Evolutionary conservation across 2,329 filamentous ascomycete species (phyloP).

Genomic region (Xylariales sp.): DNA sequence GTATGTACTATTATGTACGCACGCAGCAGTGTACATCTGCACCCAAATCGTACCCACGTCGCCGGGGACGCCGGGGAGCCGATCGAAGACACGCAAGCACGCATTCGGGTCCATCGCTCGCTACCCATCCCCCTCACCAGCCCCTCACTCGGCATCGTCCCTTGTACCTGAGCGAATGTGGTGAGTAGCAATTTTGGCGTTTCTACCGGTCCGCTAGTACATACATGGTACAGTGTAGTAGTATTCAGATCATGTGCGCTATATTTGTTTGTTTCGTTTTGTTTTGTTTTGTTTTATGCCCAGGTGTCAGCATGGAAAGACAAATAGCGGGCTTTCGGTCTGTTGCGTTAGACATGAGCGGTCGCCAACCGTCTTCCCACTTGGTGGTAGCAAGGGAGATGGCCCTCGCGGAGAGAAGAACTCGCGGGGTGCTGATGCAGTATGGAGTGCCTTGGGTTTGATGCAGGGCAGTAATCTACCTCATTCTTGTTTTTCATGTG

Average conservation of each 20-base stretch:
- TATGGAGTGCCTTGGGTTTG: background rate
- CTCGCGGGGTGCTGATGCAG: background rate
- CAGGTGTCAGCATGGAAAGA: background rate
- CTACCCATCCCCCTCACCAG: background rate
- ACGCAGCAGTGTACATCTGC: background rate
- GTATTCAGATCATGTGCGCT: background rate
- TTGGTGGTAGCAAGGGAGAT: background rate
- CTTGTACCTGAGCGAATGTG: conserved; percentile 1
- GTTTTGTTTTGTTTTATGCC: background rate
- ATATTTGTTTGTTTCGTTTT: background rate
- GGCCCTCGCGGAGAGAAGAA: background rate
- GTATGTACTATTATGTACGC: background rate
- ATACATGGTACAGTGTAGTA: conserved; percentile 8
- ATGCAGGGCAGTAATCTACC: background rate
- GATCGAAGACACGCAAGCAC: background rate
- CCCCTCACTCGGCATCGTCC: background rate
- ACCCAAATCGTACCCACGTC: no score
- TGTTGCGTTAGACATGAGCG: background rate
- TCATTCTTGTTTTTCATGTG: background rate
- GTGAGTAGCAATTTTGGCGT: background rate
- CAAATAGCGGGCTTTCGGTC: background rate
- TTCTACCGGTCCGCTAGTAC: background rate
- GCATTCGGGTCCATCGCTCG: no score
- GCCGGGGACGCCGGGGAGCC: background rate
- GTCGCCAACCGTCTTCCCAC: background rate